These are phyloP conservation scores for Endotrypanum monterogeii DNA, from an alignment of 208 protist species.

Conservation along the genomic window DNA sequence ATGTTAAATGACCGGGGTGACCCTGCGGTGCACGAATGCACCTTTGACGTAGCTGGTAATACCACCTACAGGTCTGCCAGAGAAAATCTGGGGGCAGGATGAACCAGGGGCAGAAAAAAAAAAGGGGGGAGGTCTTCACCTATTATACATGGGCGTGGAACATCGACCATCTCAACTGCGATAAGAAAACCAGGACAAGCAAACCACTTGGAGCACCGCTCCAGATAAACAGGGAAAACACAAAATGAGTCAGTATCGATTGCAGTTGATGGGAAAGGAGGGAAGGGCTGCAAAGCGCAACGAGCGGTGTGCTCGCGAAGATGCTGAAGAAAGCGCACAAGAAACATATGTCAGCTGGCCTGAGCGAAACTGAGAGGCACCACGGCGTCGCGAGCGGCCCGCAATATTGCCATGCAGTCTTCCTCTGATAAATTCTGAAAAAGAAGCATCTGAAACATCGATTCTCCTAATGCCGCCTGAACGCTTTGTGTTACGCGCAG, in stretches of 20 bases:
- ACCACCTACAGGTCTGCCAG: background rate
- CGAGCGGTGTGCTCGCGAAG: background rate
- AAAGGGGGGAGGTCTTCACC: background rate
- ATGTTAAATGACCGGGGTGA: background rate
- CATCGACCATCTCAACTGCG: background rate
- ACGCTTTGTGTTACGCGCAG: conserved; percentile 59
- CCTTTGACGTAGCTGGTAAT: background rate
- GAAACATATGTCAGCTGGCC: background rate
- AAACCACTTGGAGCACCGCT: background rate
- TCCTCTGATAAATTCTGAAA: conserved; percentile 74
- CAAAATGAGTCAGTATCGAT: background rate
- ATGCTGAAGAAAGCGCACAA: background rate
- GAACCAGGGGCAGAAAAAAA: too few species aligned
- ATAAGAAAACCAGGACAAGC: background rate
- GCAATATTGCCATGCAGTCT: conserved; percentile 58
- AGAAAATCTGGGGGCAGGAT: background rate
- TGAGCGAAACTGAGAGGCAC: conserved; percentile 1
- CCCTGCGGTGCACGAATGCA: too few species aligned
- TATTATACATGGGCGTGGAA: conserved; percentile 1
- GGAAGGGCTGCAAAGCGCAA: background rate
- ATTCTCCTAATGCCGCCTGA: conserved; percentile 53
- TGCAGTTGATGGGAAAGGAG: background rate
- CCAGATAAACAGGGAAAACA: too few species aligned
- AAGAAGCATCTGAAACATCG: conserved; percentile 63
- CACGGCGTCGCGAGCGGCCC: conserved; percentile 41